phyloP scores from a whole-genome alignment of 176 grass and related monocot species.

The Pontederia paniculata region DNA sequence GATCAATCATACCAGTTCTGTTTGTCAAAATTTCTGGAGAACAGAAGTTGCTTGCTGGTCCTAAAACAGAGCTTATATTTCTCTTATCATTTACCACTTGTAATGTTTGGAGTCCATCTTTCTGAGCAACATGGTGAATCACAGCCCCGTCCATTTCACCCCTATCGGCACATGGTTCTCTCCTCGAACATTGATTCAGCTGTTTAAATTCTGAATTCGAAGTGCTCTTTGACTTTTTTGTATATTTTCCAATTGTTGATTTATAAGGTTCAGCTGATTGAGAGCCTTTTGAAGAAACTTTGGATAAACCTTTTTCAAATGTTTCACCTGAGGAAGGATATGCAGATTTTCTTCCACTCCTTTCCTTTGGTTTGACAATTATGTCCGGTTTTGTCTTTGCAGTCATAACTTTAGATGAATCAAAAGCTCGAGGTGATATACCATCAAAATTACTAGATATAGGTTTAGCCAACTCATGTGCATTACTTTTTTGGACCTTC shows the following conservation, averaged over 20 bases:
- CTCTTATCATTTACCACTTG: slow-evolving; percentile 7
- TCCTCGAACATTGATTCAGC: slow-evolving; percentile 15
- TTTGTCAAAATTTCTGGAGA: slow-evolving; percentile 13
- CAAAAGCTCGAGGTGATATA: slow-evolving; percentile 15
- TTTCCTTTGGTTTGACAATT: slow-evolving; percentile 26
- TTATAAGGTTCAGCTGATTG: slow-evolving; percentile 17
- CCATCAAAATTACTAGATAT: slow-evolving; percentile 23
- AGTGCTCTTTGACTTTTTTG: slow-evolving; percentile 20
- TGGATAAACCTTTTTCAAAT: slow-evolving; percentile 14
- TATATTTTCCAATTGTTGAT: slow-evolving; percentile 12
- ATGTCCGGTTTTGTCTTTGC: slow-evolving; percentile 13
- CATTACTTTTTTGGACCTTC: slow-evolving; percentile 24
- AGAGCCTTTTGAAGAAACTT: slow-evolving; percentile 2
- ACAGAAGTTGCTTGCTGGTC: slow-evolving; percentile 24
- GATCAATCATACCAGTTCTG: slow-evolving; percentile 13
- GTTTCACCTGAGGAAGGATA: not conserved
- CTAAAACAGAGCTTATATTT: slow-evolving; percentile 12
- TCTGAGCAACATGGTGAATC: slow-evolving; percentile 26
- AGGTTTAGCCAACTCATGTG: slow-evolving; percentile 5
- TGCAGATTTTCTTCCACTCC: slow-evolving; percentile 16
- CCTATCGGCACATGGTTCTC: slow-evolving; percentile 17
- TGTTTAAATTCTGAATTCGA: slow-evolving; percentile 25
- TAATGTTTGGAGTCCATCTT: slow-evolving; percentile 21
- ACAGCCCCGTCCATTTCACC: not conserved
- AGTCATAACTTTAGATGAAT: slow-evolving; percentile 26